phyloP scores from a whole-genome alignment of 2,329 filamentous ascomycete genomes.

The Colletotrichum cordylinicola region DNA sequence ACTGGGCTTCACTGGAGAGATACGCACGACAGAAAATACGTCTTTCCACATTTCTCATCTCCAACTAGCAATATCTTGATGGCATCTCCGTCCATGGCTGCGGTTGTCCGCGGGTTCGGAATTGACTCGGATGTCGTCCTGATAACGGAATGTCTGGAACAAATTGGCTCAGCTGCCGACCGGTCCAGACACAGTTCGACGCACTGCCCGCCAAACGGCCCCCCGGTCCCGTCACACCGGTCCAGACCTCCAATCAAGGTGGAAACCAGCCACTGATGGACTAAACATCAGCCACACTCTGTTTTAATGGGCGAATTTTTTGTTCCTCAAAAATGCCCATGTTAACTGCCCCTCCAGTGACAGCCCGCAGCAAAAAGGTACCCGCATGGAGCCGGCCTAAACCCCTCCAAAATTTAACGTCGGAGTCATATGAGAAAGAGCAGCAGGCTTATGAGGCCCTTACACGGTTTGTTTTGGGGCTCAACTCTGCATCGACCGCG shows the following conservation, averaged over 20 bases:
- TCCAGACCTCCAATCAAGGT: not conserved
- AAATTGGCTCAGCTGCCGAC: constrained; percentile 19
- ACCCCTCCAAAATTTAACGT: not conserved
- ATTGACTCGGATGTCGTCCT: not conserved
- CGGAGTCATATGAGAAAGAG: constrained; percentile 4
- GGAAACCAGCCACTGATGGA: not conserved
- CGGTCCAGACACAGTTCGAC: not conserved
- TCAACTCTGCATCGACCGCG: not conserved
- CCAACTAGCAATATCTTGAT: constrained; percentile 64
- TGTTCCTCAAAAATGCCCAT: not conserved
- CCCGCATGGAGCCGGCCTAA: constrained; percentile 9
- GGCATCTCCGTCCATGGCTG: constrained; percentile 51
- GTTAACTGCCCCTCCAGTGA: not conserved
- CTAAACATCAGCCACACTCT: not conserved
- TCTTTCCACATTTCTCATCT: constrained; percentile 65
- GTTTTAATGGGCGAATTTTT: not conserved
- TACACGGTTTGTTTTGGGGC: constrained; percentile 6
- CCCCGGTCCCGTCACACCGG: not conserved
- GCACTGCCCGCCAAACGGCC: not conserved
- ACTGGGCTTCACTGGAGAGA: not conserved
- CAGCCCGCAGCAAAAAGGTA: not conserved
- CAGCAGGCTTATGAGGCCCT: not conserved
- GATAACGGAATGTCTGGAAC: constrained; percentile 13
- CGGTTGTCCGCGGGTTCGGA: not conserved
- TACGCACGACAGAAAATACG: constrained; percentile 66